These are phyloP conservation scores for Oenanthe javanica DNA, from an alignment of 140 eudicot genomes.

Conservation along the genomic window DNA sequence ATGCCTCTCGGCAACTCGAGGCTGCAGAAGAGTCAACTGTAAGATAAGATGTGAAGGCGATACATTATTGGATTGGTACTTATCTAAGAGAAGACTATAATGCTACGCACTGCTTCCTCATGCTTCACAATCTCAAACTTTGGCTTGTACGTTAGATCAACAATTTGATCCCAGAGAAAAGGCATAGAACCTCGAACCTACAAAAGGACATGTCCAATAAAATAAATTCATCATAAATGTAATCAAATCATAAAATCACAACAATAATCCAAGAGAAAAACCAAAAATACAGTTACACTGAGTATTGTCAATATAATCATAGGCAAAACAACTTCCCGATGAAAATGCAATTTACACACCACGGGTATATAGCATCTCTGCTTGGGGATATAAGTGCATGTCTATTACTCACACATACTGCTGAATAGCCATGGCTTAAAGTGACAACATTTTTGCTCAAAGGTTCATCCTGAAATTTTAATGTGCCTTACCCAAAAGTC, in stretches of 20 bases:
- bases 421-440: not conserved
- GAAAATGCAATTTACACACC: not conserved
- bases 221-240: not conserved
- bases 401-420: not conserved
- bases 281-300: not conserved
- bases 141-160: constrained; percentile 91
- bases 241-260: not conserved
- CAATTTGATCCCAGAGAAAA: constrained; percentile 88
- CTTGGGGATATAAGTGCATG: not conserved
- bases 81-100: not conserved
- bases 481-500: not conserved
- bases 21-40: constrained; percentile 28
- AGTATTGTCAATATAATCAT: not conserved
- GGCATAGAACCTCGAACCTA: constrained; percentile 98
- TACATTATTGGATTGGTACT: not conserved
- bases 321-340: not conserved
- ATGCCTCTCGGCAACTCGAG: constrained; percentile 85
- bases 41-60: constrained; percentile 6
- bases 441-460: not conserved
- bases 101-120: constrained; percentile 74
- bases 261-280: not conserved
- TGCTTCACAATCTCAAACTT: constrained; percentile 66
- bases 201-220: constrained; percentile 8
- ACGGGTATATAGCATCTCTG: not conserved
- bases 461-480: not conserved